Percentiles rank a stretch among this genome's conserved stretches.
phyloP scores from a whole-genome alignment of 192 early-diverging fungal genomes.

The Coemansia sp. region DNA sequence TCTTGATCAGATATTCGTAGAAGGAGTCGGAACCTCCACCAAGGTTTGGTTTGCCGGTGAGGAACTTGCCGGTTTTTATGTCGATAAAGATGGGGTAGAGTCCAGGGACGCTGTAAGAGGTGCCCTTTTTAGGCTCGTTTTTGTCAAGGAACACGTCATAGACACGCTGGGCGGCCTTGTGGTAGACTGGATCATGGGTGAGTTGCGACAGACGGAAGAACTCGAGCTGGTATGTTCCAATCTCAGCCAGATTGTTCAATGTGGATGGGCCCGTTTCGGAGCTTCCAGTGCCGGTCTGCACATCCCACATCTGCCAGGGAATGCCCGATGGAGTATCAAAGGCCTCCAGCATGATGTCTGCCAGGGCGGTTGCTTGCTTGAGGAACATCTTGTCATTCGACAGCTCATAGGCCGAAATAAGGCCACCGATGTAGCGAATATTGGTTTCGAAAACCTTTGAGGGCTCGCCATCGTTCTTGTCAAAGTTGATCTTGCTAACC shows the following conservation, averaged over 20 bases:
- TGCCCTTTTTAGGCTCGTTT: slow-evolving; percentile 38
- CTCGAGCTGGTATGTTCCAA: slow-evolving; percentile 62
- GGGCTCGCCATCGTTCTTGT: slow-evolving; percentile 61
- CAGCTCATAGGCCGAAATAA: slow-evolving; percentile 79
- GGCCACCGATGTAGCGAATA: slow-evolving; percentile 81
- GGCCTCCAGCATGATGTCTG: slow-evolving; percentile 71
- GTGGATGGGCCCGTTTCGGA: slow-evolving; percentile 40
- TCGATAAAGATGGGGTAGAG: slow-evolving; percentile 75
- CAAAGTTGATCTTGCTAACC: slow-evolving; percentile 68
- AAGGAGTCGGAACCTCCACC: slow-evolving; percentile 90
- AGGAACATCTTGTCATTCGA: slow-evolving; percentile 60
- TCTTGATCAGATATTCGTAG: slow-evolving; percentile 94
- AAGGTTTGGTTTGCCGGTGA: slow-evolving; percentile 62
- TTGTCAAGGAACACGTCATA: slow-evolving; percentile 45
- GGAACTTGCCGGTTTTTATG: slow-evolving; percentile 46
- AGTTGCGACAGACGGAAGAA: slow-evolving; percentile 82
- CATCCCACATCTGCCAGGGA: slow-evolving; percentile 73
- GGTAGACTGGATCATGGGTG: slow-evolving; percentile 76
- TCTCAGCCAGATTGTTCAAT: slow-evolving; percentile 48
- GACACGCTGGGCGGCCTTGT: slow-evolving; percentile 69
- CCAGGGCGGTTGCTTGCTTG: slow-evolving; percentile 75
- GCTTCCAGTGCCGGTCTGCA: slow-evolving; percentile 54
- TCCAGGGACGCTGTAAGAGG: slow-evolving; percentile 50
- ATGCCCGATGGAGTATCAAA: slow-evolving; percentile 53
- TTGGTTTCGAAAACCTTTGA: slow-evolving; percentile 85